Percentiles rank a stretch among this genome's conserved stretches.
Evolutionary conservation across 805 yeast genomes (phyloP).

Genomic region (Cyberlindnera saturnus): DNA sequence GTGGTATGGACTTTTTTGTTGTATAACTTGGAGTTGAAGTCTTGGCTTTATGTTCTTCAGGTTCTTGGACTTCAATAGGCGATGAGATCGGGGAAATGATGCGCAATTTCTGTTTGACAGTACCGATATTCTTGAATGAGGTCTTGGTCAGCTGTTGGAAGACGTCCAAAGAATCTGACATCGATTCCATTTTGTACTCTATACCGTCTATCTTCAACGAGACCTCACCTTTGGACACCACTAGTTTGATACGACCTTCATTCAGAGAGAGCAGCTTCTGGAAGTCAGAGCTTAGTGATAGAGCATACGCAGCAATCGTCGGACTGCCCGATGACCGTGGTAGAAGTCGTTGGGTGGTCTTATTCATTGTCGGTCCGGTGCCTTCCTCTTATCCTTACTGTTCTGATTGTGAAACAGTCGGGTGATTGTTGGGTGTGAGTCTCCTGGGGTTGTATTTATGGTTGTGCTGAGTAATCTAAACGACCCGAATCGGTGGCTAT

Average conservation of each 20-base stretch:
- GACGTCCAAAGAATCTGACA: conserved; percentile 9
- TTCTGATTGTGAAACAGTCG: no score
- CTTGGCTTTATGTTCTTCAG: not conserved
- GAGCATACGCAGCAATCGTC: conserved; percentile 7
- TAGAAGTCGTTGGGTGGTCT: conserved; percentile 10
- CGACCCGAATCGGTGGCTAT: no score
- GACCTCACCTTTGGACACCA: conserved; percentile 17
- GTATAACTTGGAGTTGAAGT: no score
- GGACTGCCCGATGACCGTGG: conserved; percentile 8
- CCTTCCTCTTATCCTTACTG: no score
- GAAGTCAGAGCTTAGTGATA: conserved; percentile 7
- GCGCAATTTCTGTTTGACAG: conserved; percentile 7
- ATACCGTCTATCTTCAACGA: conserved; percentile 10
- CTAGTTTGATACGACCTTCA: conserved; percentile 14
- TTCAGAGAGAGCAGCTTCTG: conserved; percentile 8
- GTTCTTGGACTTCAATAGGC: not conserved
- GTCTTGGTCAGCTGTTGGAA: conserved; percentile 20
- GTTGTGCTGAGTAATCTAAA: no score
- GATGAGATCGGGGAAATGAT: conserved; percentile 9
- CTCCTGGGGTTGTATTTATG: no score
- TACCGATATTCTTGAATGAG: conserved; percentile 19
- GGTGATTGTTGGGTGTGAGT: no score
- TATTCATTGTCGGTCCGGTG: no score
- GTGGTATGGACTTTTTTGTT: not conserved
- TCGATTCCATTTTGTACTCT: conserved; percentile 3